Evolutionary conservation across 495 filamentous ascomycete species (phyloP).

Genomic region (Penicillium daleae): DNA sequence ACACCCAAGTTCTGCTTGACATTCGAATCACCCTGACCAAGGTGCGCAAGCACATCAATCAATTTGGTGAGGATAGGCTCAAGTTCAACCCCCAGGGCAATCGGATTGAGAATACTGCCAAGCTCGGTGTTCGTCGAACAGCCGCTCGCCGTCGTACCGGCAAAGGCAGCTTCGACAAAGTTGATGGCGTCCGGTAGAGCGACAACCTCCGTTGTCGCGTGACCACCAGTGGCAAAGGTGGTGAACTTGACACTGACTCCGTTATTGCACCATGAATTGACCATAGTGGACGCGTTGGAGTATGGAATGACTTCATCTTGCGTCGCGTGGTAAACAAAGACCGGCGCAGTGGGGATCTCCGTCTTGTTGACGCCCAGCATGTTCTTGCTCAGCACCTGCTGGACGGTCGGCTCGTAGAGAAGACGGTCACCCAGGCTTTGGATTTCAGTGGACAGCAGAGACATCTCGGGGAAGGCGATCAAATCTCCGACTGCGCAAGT

Average conservation of each 20-base stretch:
- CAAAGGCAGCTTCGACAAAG: slow-evolving; percentile 37
- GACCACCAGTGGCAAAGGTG: slow-evolving; percentile 34
- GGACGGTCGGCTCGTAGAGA: slow-evolving; percentile 29
- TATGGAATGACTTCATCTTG: slow-evolving; percentile 42
- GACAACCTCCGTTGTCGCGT: slow-evolving; percentile 35
- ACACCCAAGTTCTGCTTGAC: slow-evolving; percentile 26
- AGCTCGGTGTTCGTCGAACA: slow-evolving; percentile 31
- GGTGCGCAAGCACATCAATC: slow-evolving; percentile 22
- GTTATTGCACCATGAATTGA: slow-evolving; percentile 33
- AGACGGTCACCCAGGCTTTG: slow-evolving; percentile 32
- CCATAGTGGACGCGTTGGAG: slow-evolving; percentile 25
- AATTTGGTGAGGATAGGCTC: slow-evolving; percentile 34
- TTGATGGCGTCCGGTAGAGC: slow-evolving; percentile 27
- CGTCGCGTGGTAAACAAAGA: slow-evolving; percentile 40
- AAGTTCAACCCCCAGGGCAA: slow-evolving; percentile 33
- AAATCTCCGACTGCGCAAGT: slow-evolving; percentile 31
- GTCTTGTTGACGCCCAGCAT: slow-evolving; percentile 27
- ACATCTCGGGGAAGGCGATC: slow-evolving; percentile 26
- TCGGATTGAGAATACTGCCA: slow-evolving; percentile 26
- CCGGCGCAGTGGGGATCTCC: slow-evolving; percentile 37
- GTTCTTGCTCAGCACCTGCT: slow-evolving; percentile 26
- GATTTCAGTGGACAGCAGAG: slow-evolving; percentile 28
- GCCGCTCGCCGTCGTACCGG: slow-evolving; percentile 24
- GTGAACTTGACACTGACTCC: slow-evolving; percentile 38
- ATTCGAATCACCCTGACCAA: slow-evolving; percentile 27